Conservation (phyloP, 352 stramenopile genomes). For the Peronosclerospora sorghi region DNA sequence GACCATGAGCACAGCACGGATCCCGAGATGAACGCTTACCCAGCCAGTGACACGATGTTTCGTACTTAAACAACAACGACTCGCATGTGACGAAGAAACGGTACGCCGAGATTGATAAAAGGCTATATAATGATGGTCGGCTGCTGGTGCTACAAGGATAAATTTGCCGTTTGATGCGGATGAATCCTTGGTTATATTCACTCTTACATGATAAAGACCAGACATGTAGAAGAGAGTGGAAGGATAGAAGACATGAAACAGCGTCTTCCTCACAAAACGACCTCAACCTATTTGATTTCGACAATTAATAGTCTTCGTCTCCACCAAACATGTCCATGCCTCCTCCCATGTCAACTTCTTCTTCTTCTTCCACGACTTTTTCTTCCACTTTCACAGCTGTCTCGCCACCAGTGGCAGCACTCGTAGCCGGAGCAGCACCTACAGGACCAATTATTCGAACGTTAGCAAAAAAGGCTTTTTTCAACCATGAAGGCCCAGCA, state of each 20-base stretch:
- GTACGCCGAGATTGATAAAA: slow-evolving; percentile 91
- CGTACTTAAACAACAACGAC: slow-evolving; percentile 91
- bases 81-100: slow-evolving; percentile 87
- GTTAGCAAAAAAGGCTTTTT: not conserved
- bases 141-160: slow-evolving; percentile 68
- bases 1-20: slow-evolving; percentile 87
- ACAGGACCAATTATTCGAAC: not conserved
- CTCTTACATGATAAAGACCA: slow-evolving; percentile 30
- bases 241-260: slow-evolving; percentile 17
- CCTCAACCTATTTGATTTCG: not conserved
- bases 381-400: slow-evolving; percentile 46
- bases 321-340: slow-evolving; percentile 85
- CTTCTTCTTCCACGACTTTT: slow-evolving; percentile 66
- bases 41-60: slow-evolving; percentile 92
- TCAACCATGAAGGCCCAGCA: not conserved
- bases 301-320: slow-evolving; percentile 74
- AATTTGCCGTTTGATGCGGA: not conserved
- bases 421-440: slow-evolving; percentile 52
- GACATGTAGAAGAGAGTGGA: slow-evolving; percentile 11
- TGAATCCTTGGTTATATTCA: slow-evolving; percentile 73
- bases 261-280: too few species aligned
- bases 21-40: slow-evolving; percentile 92
- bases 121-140: slow-evolving; percentile 78
- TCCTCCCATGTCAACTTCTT: slow-evolving; percentile 75
- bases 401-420: slow-evolving; percentile 32